These are phyloP conservation scores for Didymella segeticola DNA, from an alignment of 2,329 filamentous ascomycete genomes.

Conservation along the genomic window DNA sequence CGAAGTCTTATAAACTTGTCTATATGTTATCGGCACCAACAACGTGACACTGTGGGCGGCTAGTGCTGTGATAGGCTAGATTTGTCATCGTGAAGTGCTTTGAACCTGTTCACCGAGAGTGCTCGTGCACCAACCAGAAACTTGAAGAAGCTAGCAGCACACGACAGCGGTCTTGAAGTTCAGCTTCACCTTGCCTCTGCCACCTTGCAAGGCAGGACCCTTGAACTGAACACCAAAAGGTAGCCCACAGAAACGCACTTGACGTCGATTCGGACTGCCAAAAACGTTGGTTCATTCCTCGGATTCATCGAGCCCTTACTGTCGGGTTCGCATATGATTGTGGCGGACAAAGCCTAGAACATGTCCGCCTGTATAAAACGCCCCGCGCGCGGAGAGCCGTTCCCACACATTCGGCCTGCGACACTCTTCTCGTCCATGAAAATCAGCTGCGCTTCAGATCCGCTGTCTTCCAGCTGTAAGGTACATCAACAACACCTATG, in stretches of 20 bases:
- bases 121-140: neutral
- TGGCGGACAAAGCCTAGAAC: constrained; percentile 6
- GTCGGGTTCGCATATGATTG: neutral
- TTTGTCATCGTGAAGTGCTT: constrained; percentile 10
- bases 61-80: neutral
- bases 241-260: neutral
- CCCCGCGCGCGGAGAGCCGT: constrained; percentile 7
- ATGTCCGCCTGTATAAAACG: neutral
- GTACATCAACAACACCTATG: too few relatives aligned
- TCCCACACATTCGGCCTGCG: too few relatives aligned
- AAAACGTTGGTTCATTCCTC: neutral
- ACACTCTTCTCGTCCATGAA: too few relatives aligned
- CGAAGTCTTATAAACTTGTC: neutral
- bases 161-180: too few relatives aligned
- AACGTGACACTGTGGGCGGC: neutral
- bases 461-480: too few relatives aligned
- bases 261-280: neutral
- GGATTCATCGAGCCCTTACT: neutral
- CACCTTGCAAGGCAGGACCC: neutral
- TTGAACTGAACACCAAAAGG: neutral
- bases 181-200: too few relatives aligned
- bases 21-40: neutral
- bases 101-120: neutral
- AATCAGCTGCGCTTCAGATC: neutral
- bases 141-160: neutral